Percentiles rank a stretch among this genome's conserved stretches.
phyloP scores from a whole-genome alignment of 176 grass and related monocot genomes.

The Avena insularis region DNA sequence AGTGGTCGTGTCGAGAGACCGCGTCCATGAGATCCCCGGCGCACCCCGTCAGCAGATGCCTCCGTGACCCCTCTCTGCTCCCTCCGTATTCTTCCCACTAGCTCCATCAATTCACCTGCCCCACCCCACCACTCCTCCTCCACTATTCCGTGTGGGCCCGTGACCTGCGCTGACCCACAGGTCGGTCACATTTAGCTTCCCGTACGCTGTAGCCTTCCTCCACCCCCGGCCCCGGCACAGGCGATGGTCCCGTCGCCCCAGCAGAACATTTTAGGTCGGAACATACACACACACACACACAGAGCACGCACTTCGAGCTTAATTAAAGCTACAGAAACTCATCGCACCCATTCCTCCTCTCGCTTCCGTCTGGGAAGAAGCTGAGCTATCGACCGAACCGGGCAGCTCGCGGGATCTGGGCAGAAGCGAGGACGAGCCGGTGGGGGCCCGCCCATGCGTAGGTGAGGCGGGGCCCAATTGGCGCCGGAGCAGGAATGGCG shows the following conservation, averaged over 20 bases:
- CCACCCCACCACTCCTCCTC: background rate
- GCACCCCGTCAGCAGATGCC: slow-evolving; percentile 23
- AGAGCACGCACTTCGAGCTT: background rate
- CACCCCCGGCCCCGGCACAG: background rate
- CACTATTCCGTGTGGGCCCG: background rate
- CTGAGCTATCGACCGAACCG: slow-evolving; percentile 28
- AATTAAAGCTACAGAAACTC: slow-evolving; percentile 12
- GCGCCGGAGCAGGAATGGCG: slow-evolving; percentile 44
- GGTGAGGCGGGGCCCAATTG: slow-evolving; percentile 46
- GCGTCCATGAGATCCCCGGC: slow-evolving; percentile 30
- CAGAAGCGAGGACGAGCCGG: background rate
- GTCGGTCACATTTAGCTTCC: background rate
- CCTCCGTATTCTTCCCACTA: slow-evolving; percentile 20
- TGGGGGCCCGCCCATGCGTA: slow-evolving; percentile 36
- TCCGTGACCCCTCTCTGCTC: background rate
- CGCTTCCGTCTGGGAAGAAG: background rate
- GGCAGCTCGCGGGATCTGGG: background rate
- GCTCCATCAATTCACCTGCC: slow-evolving; percentile 49
- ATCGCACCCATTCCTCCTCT: slow-evolving; percentile 19
- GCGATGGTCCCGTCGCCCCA: slow-evolving; percentile 24
- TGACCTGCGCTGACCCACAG: rapidly evolving
- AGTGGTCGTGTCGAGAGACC: background rate
- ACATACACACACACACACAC: slow-evolving; percentile 17
- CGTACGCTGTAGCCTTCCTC: background rate
- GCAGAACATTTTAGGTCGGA: slow-evolving; percentile 45